Conservation (phyloP, 2,329 filamentous ascomycete species). For the Fusarium luffae region DNA sequence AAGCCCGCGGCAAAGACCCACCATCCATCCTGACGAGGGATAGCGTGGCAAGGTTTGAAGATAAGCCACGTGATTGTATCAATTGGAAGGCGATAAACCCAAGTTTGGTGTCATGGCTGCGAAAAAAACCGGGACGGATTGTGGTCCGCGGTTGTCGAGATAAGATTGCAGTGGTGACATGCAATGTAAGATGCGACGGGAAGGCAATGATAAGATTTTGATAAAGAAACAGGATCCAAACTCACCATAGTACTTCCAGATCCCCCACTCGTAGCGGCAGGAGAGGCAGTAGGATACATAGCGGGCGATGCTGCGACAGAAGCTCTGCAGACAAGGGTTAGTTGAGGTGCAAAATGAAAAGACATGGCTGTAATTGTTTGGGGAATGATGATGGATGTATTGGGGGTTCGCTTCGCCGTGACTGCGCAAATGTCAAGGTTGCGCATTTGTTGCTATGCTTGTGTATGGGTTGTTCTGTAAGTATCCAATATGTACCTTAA, state of each 20-base stretch:
- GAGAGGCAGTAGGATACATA: conserved; percentile 50
- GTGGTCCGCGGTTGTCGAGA: conserved; percentile 3
- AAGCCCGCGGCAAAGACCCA: conserved; percentile 41
- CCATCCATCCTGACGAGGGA: conserved; percentile 24
- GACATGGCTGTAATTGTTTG: not conserved
- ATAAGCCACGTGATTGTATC: conserved; percentile 49
- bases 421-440: not conserved
- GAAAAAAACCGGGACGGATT: conserved; percentile 15
- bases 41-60: conserved; percentile 38
- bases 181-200: conserved; percentile 12
- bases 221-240: conserved; percentile 28
- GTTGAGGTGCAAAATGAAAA: conserved; percentile 22
- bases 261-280: conserved; percentile 55
- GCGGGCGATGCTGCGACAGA: conserved; percentile 37
- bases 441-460: not conserved
- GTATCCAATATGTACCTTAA: conserved; percentile 57
- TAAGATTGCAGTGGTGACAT: conserved; percentile 27
- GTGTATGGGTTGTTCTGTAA: not conserved
- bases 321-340: conserved; percentile 37
- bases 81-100: conserved; percentile 38
- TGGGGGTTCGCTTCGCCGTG: not conserved
- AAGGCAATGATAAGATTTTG: conserved; percentile 16
- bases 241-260: conserved; percentile 56
- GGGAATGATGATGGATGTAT: not conserved
- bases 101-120: conserved; percentile 3